Evolutionary conservation across 805 yeast species (phyloP), one percentile per base, ranked within the genome.

Genomic region (Metschnikowia gelsemii): DNA sequence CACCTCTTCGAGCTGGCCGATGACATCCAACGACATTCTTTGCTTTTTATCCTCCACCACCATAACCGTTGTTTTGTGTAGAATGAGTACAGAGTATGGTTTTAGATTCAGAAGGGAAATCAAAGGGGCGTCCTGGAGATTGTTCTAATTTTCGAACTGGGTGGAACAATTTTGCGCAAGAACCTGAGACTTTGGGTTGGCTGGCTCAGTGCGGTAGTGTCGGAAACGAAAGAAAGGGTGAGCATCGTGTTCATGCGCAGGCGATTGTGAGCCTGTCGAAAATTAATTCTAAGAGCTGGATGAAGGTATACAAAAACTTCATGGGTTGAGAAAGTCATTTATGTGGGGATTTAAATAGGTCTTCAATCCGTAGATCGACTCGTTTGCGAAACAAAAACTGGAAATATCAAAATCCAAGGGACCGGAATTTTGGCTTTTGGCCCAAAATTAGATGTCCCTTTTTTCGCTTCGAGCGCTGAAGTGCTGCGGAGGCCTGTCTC

Each of bases 1-100:
- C 23, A 67, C 74, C 47, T 78, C 83, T 50, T 75, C 79, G 19
- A 83, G 68, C 41, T 71, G 78, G 12, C 85, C 85, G 38, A 79
- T 73, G 33, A 75, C 68, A 55, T 80, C 87, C 32, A 65, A 51
- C 3, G 66, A 47, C 35, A 61, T 49, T 33, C 67, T 45, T 40
- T 61, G 59, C 43, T 57, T 56, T 16, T 34, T 19, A 8, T 50
- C 50, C 12, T 43, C 43, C 12, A 43, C 47, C 25, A 40, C 50
- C 52, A 49, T 49, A 7, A 8, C 28, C 18, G 32, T 29, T 8
- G 21, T 17, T n/a, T 19, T 12, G 27, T 16, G 20, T 16, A 16
- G n/a, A 28, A 6, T 14, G n/a, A n/a, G n/a, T n/a, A n/a, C n/a
- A n/a, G n/a, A n/a, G n/a, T n/a, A n/a, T n/a, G n/a, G n/a, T n/a